Base-by-base conservation (phyloP, 192 early-diverging fungal species). In the Coemansia sp. region DNA sequence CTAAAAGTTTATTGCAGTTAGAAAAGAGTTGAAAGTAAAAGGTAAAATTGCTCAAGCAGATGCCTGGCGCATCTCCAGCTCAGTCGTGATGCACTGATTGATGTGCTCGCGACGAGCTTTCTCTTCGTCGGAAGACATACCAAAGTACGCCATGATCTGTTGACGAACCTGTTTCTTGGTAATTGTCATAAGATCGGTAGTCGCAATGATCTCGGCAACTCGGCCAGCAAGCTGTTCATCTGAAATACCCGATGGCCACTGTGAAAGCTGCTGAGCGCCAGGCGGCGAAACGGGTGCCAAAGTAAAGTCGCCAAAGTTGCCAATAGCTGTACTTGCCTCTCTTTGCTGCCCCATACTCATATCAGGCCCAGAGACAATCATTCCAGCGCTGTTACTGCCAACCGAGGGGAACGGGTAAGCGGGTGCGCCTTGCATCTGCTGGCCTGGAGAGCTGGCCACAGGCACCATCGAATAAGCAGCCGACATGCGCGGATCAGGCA, bases 141-240 rank as follows among this genome's bases (percentile, higher is more conserved):
- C 88, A 80, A 97, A 95, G 56, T 83, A 68, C 11, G 71, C 73
- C 59, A 88, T 85, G 49, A 99, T 71, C 71, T 94, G 85, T 64
- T 96, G 91, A 50, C 97, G 92, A n/a, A 97, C 94, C 84, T 93
- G 91, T 79, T 98, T 98, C 85, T 99, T 98, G 46, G 97, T 99
- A 52, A 99, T 90, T n/a, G 89, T 92, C 96, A 97, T 97, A 58
- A 99, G 73, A 65, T 99, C 90, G 8, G 92, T 93, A 0, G 90
- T 91, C 12, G 87, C 73, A 20, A 99, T 84, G 28, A 97, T 91
- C 64, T 89, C 88, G 58, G 83, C 82, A 37, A 92, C 87, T 63
- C 88, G 83, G 28, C 63, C 61, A 3, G 86, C 69, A 46, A 93
- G 75, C 60, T 92, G 85, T 26, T 88, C 87, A 60, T 94, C 87